These are phyloP conservation scores for Populus ilicifolia DNA, from an alignment of 345 rosid species.

Conservation along the genomic window DNA sequence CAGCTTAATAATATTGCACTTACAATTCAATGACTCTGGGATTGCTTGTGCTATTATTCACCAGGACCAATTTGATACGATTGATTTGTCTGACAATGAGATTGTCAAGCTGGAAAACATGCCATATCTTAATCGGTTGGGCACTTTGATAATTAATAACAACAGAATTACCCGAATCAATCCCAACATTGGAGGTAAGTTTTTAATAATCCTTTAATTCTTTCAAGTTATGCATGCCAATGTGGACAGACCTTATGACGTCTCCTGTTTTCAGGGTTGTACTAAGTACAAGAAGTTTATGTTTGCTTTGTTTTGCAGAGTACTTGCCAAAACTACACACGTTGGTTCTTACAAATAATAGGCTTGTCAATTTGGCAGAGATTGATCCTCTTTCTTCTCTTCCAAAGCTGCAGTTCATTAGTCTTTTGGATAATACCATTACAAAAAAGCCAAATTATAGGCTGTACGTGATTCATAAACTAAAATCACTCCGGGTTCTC, in stretches of 20 bases:
- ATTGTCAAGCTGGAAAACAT: slow-evolving; percentile 96
- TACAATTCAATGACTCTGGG: not conserved
- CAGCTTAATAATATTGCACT: not conserved
- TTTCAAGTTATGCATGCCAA: not conserved
- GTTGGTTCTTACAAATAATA: slow-evolving; percentile 84
- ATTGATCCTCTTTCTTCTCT: slow-evolving; percentile 92
- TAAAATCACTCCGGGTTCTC: slow-evolving; percentile 79
- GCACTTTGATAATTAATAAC: slow-evolving; percentile 83
- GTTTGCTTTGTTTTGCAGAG: slow-evolving; percentile 44
- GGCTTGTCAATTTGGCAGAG: slow-evolving; percentile 97
- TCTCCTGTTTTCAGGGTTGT: not conserved
- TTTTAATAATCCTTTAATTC: not conserved
- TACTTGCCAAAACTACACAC: slow-evolving; percentile 86
- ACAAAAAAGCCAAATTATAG: slow-evolving; percentile 91
- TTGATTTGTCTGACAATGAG: slow-evolving; percentile 97
- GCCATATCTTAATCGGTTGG: slow-evolving; percentile 81
- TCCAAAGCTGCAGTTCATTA: slow-evolving; percentile 81
- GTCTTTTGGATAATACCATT: slow-evolving; percentile 85
- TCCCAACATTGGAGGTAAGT: slow-evolving; percentile 80
- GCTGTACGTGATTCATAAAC: slow-evolving; percentile 81
- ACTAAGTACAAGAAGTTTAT: not conserved
- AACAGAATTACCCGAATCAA: slow-evolving; percentile 90
- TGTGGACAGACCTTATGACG: not conserved
- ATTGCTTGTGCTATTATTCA: slow-evolving; percentile 10
- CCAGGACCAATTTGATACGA: slow-evolving; percentile 98